Percentiles rank a stretch among this genome's conserved stretches.
These are phyloP conservation scores for Aethionema arabicum DNA, from an alignment of 345 rosid genomes.

Conservation along the genomic window DNA sequence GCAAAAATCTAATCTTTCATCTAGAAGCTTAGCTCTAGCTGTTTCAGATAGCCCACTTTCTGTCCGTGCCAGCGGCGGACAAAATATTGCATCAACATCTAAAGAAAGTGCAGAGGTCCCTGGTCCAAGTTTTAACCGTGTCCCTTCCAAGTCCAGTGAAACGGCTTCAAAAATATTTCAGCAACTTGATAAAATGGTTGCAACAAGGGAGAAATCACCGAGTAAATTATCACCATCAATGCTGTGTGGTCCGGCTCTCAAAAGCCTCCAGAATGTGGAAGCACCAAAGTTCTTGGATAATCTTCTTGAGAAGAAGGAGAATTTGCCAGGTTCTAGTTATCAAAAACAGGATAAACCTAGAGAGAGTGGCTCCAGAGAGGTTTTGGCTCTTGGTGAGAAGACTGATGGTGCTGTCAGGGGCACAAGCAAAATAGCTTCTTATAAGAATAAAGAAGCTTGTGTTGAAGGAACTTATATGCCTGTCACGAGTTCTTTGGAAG, in stretches of 20 bases:
- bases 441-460: slow-evolving; percentile 34
- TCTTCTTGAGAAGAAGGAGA: slow-evolving; percentile 42
- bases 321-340: slow-evolving; percentile 33
- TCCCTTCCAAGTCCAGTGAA: slow-evolving; percentile 76
- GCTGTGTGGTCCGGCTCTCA: slow-evolving; percentile 74
- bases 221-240: slow-evolving; percentile 70
- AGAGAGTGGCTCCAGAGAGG: slow-evolving; percentile 40
- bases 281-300: slow-evolving; percentile 50
- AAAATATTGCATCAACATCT: slow-evolving; percentile 28
- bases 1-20: slow-evolving; percentile 70
- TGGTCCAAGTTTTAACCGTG: slow-evolving; percentile 47
- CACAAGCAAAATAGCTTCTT: slow-evolving; percentile 29
- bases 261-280: slow-evolving; percentile 67
- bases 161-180: slow-evolving; percentile 77
- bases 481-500: slow-evolving; percentile 34
- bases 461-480: slow-evolving; percentile 37
- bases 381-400: slow-evolving; percentile 35
- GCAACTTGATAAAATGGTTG: slow-evolving; percentile 63
- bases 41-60: slow-evolving; percentile 40
- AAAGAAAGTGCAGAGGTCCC: slow-evolving; percentile 45
- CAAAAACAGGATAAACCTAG: slow-evolving; percentile 45
- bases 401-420: slow-evolving; percentile 37
- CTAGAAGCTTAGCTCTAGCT: slow-evolving; percentile 46
- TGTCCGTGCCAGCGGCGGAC: slow-evolving; percentile 40
- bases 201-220: slow-evolving; percentile 70